phyloP scores from a whole-genome alignment of 2,329 filamentous ascomycete genomes.

The Diaporthe amygdali region DNA sequence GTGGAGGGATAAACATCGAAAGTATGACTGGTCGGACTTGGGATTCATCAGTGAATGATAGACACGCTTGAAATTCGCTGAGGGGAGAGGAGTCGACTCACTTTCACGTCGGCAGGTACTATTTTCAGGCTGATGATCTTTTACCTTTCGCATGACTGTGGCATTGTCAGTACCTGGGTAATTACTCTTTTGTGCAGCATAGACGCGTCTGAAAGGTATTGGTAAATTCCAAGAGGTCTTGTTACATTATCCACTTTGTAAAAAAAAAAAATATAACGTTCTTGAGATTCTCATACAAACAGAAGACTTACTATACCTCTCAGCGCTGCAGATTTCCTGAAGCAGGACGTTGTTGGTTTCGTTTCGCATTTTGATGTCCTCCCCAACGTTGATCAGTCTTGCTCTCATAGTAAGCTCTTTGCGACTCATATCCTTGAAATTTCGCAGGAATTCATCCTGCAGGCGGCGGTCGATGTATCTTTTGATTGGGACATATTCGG shows the following conservation, averaged over 20 bases:
- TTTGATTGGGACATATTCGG: not conserved
- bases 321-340: not conserved
- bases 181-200: not conserved
- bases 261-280: not conserved
- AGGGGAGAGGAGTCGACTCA: not conserved
- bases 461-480: not conserved
- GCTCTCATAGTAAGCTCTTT: not conserved
- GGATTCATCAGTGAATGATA: not conserved
- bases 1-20: not conserved
- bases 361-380: conserved; percentile 10
- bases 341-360: not conserved
- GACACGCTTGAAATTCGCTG: too few species aligned
- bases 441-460: not conserved
- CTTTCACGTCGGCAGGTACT: not conserved
- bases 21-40: not conserved
- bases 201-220: not conserved
- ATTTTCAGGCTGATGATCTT: not conserved
- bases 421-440: not conserved
- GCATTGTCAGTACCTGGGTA: not conserved
- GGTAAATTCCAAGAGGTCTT: not conserved
- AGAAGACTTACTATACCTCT: not conserved
- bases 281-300: too few species aligned
- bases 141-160: not conserved
- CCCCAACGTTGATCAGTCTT: not conserved
- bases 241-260: too few species aligned